Base-by-base conservation (phyloP, 2,329 filamentous ascomycete species). In the Ceratocystis lukuohia region DNA sequence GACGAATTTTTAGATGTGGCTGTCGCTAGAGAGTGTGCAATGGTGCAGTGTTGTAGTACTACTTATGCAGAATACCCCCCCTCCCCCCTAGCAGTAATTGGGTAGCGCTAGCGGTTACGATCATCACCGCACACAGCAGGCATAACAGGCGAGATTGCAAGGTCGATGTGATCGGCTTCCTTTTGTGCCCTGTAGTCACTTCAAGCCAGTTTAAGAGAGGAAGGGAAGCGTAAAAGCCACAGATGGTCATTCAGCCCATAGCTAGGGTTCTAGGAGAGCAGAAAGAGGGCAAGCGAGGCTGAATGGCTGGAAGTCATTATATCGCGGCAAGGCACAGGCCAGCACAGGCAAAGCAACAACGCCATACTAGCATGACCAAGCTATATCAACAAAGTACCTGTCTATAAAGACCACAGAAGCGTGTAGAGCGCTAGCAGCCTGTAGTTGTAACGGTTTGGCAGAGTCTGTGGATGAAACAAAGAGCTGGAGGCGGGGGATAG, bases 401-500 rank as follows among this genome's bases (percentile, higher is more conserved):
- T 20, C 28, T 20, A 59, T 59, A 59, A 37, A 53, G 22, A 59
- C 12, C 12, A 5, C 15, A 15, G 2, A 8, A 37, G n/a, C 48
- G 12, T 53, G 10, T 7, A 25, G 22, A 25, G 48, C 48, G 10
- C 37, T 41, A 15, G 4, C 37, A 41, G 37, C 3, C 37, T 15
- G 12, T 4, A 41, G 37, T 5, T 41, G 37, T 15, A 41, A 12
- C 53, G 33, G 25, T 57, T 57, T n/a, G 53, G 30, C 53, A 57
- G 53, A 25, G 53, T 57, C 53, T 30, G 28, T 57, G 53, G 33
- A 30, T 17, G 33, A 59, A 59, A 59, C 56, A 37, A 59, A 59
- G 28, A 20, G 1, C 15, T 7, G 28, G 15, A 53, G n/a, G 48
- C n/a, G n/a, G 22, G n/a, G 22, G n/a, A 59, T 17, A 59, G 17